These are phyloP conservation scores for Zygosaccharomyces gambellarensis DNA, from an alignment of 805 yeast genomes.

Conservation along the genomic window DNA sequence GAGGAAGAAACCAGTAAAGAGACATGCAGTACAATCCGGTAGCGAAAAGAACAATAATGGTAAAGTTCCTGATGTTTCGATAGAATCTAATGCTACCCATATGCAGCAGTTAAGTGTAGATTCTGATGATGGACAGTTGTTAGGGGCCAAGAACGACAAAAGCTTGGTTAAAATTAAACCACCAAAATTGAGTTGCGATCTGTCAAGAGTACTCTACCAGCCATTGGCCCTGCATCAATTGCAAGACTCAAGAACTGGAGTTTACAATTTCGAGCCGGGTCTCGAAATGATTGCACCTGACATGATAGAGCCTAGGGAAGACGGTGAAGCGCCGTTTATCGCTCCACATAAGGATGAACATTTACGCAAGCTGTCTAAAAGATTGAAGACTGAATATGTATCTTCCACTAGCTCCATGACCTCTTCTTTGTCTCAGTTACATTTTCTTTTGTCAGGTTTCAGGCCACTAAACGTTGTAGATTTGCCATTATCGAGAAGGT, in stretches of 20 bases:
- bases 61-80: background rate
- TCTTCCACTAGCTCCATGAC: slow-evolving; percentile 93
- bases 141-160: slow-evolving; percentile 6
- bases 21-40: background rate
- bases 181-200: slow-evolving; percentile 59
- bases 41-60: background rate
- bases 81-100: slow-evolving; percentile 2
- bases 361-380: slow-evolving; percentile 46
- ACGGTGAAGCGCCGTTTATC: slow-evolving; percentile 40
- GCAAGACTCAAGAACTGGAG: slow-evolving; percentile 72
- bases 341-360: slow-evolving; percentile 62
- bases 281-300: slow-evolving; percentile 50
- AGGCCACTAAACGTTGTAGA: slow-evolving; percentile 45
- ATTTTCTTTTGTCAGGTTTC: slow-evolving; percentile 59
- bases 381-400: slow-evolving; percentile 38
- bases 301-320: slow-evolving; percentile 13
- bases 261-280: slow-evolving; percentile 61
- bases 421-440: slow-evolving; percentile 65
- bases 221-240: slow-evolving; percentile 72
- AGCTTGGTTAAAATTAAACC: slow-evolving; percentile 14
- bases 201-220: slow-evolving; percentile 68
- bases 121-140: slow-evolving; percentile 6
- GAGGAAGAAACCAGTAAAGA: background rate
- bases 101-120: slow-evolving; percentile 14
- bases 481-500: slow-evolving; percentile 41